Base-by-base conservation (phyloP, 1,284 basidiomycete genomes). In the Stygiomarasmius scandens region DNA sequence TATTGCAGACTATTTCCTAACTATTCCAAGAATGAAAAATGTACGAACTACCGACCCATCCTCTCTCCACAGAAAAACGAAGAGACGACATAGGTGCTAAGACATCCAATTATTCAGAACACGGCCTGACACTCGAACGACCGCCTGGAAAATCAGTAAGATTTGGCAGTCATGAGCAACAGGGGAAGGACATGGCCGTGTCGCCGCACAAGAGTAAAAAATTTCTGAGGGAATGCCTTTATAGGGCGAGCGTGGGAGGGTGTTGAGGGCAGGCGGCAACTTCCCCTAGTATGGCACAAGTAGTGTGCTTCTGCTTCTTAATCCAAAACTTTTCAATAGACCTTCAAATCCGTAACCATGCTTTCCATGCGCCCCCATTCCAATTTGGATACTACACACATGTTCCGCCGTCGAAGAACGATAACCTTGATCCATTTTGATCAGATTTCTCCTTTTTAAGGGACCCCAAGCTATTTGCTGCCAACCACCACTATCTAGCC, bases 81-180 rank as follows among this genome's bases (percentile, higher is more conserved):
- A 78, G 77, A 77, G 70, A 76, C 69, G 78, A 82, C 68, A 77
- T 61, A 74, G 87, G 89, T 90, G 53, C 89, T 91, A 67, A 90
- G 89, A 91, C 79, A 86, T 87, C 85, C 89, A 66, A 58, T 87
- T 75, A 64, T 64, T 91, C 88, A 79, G 77, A 76, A 78, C 89
- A 88, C 87, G 79, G 80, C 86, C 79, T 90, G 90, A 92, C 89
- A 90, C 89, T 92, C 89, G 71, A 90, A 91, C 88, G 72, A 79
- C 86, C 80, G 83, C 86, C 78, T 88, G 66, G 66, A 73, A 58
- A 63, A 56, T 65, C 69, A 69, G 64, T 64, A 64, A 47, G 58
- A 62, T 69, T 71, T 71, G 69, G 80, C 86, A 77, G 82, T 78
- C 77, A 88, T 87, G 89, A 92, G 89, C 89, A 92, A 92, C 89